Percentiles rank a stretch among this genome's conserved stretches.
Evolutionary conservation across 2,329 filamentous ascomycete genomes (phyloP).

Genomic region (Talaromyces sp.): DNA sequence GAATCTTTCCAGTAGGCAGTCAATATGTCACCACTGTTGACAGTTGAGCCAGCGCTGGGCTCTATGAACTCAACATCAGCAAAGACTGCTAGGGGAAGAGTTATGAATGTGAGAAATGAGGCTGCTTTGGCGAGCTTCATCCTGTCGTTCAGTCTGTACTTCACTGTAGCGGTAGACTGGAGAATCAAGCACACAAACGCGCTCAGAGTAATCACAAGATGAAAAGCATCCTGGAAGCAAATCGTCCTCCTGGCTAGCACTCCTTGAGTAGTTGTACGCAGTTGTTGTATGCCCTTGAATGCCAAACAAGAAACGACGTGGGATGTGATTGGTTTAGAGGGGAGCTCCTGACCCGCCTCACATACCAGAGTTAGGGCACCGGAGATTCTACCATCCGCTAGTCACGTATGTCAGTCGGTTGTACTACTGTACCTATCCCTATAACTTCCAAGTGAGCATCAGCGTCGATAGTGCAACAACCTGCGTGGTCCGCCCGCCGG

Average conservation of each 20-base stretch:
- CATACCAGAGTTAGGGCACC: constrained; percentile 14
- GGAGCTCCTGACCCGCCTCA: constrained; percentile 8
- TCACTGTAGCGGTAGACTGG: background rate
- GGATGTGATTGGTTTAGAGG: constrained; percentile 5
- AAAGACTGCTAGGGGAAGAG: constrained; percentile 42
- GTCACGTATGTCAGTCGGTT: background rate
- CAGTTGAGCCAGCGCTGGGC: constrained; percentile 50
- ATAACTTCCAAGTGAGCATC: background rate
- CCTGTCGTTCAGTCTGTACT: constrained; percentile 7
- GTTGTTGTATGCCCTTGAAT: constrained; percentile 17
- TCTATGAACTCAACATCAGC: constrained; percentile 55
- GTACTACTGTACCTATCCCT: background rate
- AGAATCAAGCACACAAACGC: background rate
- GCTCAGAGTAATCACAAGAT: background rate
- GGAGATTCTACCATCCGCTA: constrained; percentile 5
- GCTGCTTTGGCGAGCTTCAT: constrained; percentile 27
- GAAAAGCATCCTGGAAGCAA: background rate
- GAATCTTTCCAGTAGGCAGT: constrained; percentile 57
- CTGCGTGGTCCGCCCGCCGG: background rate
- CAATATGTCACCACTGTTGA: constrained; percentile 51
- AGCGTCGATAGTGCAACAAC: background rate
- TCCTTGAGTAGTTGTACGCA: background rate
- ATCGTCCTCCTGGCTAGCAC: background rate
- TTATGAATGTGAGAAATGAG: constrained; percentile 31
- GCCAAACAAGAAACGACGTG: background rate